These are phyloP conservation scores for Malbranchea zuffiana DNA, from an alignment of 2,329 filamentous ascomycete genomes.

Conservation along the genomic window DNA sequence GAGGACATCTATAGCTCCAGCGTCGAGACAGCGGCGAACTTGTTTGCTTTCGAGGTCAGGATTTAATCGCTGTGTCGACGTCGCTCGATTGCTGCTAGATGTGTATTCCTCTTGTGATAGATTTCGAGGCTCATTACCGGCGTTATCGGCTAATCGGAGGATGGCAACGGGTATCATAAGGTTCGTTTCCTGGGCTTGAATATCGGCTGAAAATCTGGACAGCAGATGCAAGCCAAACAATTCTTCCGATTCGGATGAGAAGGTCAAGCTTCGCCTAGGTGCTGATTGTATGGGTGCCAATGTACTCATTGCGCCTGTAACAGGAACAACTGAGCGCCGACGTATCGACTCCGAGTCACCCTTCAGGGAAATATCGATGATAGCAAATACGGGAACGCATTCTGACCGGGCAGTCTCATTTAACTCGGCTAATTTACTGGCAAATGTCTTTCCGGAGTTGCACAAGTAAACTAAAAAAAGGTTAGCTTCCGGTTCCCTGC, in stretches of 20 bases:
- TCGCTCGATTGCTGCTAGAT: too few relatives aligned
- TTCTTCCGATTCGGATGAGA: constrained; percentile 35
- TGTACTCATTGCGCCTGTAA: constrained; percentile 16
- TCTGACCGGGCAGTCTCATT: constrained; percentile 33
- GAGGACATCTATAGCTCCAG: constrained; percentile 77
- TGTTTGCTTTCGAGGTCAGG: constrained; percentile 35
- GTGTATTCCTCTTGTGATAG: neutral
- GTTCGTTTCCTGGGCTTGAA: constrained; percentile 40
- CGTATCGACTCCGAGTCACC: constrained; percentile 25
- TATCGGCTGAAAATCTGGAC: constrained; percentile 39
- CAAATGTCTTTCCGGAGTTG: constrained; percentile 42
- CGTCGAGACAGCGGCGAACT: constrained; percentile 65
- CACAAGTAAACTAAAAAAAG: constrained; percentile 42
- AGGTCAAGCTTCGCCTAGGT: constrained; percentile 30
- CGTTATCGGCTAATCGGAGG: constrained; percentile 25
- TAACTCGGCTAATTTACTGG: constrained; percentile 43
- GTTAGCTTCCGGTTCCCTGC: constrained; percentile 2
- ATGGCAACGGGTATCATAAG: constrained; percentile 42
- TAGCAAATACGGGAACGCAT: constrained; percentile 43
- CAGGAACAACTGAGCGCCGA: constrained; percentile 4
- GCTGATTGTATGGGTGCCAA: constrained; percentile 9
- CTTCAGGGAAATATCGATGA: constrained; percentile 41
- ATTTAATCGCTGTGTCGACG: neutral
- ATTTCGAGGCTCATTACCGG: constrained; percentile 18
- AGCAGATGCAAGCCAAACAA: constrained; percentile 40